Conservation (phyloP, 495 filamentous ascomycete genomes). For the Aspergillus avenaceus region DNA sequence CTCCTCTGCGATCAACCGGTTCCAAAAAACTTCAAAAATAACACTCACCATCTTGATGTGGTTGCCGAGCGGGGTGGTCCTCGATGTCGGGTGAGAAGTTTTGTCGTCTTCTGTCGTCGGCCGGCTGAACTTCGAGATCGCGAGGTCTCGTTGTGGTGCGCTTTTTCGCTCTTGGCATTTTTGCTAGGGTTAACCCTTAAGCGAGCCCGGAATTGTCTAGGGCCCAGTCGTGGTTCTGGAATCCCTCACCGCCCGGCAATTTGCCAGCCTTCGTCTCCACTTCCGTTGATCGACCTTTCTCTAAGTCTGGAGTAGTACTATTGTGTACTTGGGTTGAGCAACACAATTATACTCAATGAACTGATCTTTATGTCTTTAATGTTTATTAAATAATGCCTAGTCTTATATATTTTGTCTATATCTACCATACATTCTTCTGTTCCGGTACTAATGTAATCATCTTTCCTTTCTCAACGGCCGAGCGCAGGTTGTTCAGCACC, state of each 20-base stretch:
- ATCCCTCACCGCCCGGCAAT: conserved; percentile 13
- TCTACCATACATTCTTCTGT: conserved; percentile 41
- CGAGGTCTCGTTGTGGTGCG: conserved; percentile 35
- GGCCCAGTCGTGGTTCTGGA: conserved; percentile 27
- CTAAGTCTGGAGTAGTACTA: too few relatives aligned
- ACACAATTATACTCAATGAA: too few relatives aligned
- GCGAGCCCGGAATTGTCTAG: conserved; percentile 36
- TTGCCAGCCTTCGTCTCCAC: not conserved
- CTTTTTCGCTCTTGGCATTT: conserved; percentile 43
- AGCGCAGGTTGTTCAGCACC: conserved; percentile 62
- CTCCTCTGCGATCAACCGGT: conserved; percentile 6
- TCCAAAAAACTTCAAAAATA: conserved; percentile 13
- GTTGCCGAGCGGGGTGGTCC: conserved; percentile 48
- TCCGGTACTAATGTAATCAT: conserved; percentile 70
- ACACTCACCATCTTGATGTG: conserved; percentile 55
- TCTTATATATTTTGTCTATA: not conserved
- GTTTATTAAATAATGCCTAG: too few relatives aligned
- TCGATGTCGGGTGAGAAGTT: conserved; percentile 41
- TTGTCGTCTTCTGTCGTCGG: conserved; percentile 41
- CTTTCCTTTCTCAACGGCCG: conserved; percentile 58
- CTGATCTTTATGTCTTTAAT: too few relatives aligned
- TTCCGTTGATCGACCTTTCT: not conserved
- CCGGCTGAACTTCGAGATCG: conserved; percentile 32
- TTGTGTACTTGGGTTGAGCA: too few relatives aligned
- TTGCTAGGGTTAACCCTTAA: conserved; percentile 30